phyloP scores from a whole-genome alignment of 768 basidiomycete genomes.

The Pleurotus platypus region DNA sequence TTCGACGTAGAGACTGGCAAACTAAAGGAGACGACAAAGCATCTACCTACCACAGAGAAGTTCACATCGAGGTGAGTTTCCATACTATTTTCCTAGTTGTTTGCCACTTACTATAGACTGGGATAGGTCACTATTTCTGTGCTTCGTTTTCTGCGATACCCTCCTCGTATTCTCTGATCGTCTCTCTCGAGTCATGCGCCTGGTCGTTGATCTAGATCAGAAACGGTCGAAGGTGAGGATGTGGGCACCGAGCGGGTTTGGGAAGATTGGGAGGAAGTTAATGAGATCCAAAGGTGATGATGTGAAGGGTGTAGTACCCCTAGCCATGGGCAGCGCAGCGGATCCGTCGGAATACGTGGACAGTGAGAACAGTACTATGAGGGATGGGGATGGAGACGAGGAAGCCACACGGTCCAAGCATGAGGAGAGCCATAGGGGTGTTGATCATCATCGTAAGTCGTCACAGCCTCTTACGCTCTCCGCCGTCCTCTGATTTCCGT shows the following conservation, averaged over 20 bases:
- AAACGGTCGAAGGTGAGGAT: constrained; percentile 32
- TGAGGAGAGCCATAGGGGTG: constrained; percentile 5
- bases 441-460: constrained; percentile 8
- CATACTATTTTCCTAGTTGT: background rate
- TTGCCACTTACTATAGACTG: background rate
- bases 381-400: background rate
- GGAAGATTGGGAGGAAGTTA: constrained; percentile 32
- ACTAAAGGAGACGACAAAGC: constrained; percentile 17
- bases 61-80: constrained; percentile 33
- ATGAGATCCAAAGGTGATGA: constrained; percentile 18
- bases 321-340: constrained; percentile 31
- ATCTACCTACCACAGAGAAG: constrained; percentile 21
- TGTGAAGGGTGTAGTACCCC: constrained; percentile 15
- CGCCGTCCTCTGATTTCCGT: background rate
- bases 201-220: constrained; percentile 28
- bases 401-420: too few relatives aligned
- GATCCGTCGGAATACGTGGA: constrained; percentile 30
- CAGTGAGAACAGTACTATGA: background rate
- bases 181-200: constrained; percentile 25
- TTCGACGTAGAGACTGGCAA: constrained; percentile 33
- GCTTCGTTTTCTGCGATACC: constrained; percentile 42
- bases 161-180: constrained; percentile 37
- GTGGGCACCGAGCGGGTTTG: constrained; percentile 42
- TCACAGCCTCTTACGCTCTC: background rate
- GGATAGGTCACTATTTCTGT: constrained; percentile 37